These are phyloP conservation scores for Flaveria bidentis DNA, from an alignment of 129 eudicot species.

Conservation along the genomic window DNA sequence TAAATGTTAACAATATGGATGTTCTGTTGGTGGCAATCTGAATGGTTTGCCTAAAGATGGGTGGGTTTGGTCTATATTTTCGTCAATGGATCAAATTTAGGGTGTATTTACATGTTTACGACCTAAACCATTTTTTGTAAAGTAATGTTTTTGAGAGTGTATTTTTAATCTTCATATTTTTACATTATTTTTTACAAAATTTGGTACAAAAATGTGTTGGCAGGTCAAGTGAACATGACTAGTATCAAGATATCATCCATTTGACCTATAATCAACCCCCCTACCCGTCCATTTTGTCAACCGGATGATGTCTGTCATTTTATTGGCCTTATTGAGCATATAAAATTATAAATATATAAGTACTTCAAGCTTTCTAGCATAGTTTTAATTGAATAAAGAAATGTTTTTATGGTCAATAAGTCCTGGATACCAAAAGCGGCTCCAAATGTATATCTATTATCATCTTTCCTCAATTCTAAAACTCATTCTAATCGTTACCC, in stretches of 20 bases:
- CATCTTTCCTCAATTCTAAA: not conserved
- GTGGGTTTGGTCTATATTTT: not conserved
- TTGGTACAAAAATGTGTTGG: not conserved
- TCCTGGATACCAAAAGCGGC: not conserved
- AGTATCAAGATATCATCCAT: not conserved
- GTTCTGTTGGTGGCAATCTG: not conserved
- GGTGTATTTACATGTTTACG: not conserved
- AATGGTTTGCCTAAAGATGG: not conserved
- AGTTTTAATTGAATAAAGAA: not conserved
- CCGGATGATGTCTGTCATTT: not conserved
- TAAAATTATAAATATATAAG: not conserved
- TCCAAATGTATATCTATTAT: not conserved
- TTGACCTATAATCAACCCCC: conserved; percentile 2
- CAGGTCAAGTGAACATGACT: not conserved
- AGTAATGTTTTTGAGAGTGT: not conserved
- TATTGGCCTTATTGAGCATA: not conserved
- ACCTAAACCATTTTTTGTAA: not conserved
- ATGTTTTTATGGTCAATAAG: not conserved
- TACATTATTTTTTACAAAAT: not conserved
- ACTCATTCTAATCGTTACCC: not conserved
- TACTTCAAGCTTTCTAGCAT: not conserved
- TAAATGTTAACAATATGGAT: not conserved
- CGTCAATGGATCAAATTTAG: not conserved
- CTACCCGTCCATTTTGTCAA: not conserved
- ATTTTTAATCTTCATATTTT: not conserved